These are phyloP conservation scores for Tetraselmis chui DNA, from an alignment of 139 green algal species.

Conservation along the genomic window DNA sequence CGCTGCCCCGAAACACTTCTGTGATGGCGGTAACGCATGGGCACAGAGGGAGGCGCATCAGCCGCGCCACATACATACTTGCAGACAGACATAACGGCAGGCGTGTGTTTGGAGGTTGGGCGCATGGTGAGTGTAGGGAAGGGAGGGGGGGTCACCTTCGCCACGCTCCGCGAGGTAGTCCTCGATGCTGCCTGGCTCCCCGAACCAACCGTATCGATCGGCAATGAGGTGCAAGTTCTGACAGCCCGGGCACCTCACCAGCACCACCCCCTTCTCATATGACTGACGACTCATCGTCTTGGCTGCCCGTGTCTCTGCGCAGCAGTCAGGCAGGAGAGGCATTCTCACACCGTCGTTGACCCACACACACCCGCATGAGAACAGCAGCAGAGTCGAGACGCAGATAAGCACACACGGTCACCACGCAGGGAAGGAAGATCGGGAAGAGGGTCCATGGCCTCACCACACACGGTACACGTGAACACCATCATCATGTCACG, in stretches of 20 bases:
- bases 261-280: constrained; percentile 54
- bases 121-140: no score
- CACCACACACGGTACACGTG: background rate
- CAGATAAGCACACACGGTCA: no score
- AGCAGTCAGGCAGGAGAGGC: background rate
- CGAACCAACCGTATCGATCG: constrained; percentile 56
- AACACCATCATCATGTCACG: background rate
- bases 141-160: background rate
- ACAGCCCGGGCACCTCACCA: constrained; percentile 53
- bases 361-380: no score
- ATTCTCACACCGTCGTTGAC: no score
- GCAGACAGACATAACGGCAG: no score
- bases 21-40: no score
- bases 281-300: constrained; percentile 46
- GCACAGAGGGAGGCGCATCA: no score
- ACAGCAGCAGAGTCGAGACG: no score
- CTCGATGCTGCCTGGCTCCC: constrained; percentile 20
- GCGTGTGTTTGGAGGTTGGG: no score
- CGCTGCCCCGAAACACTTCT: background rate
- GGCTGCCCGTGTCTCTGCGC: constrained; percentile 36
- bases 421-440: no score
- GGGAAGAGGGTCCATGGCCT: background rate
- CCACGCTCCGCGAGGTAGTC: constrained; percentile 18
- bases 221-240: constrained; percentile 55
- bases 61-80: no score